These are phyloP conservation scores for Coelastrella sp. DNA, from an alignment of 139 green algal species.

Conservation along the genomic window DNA sequence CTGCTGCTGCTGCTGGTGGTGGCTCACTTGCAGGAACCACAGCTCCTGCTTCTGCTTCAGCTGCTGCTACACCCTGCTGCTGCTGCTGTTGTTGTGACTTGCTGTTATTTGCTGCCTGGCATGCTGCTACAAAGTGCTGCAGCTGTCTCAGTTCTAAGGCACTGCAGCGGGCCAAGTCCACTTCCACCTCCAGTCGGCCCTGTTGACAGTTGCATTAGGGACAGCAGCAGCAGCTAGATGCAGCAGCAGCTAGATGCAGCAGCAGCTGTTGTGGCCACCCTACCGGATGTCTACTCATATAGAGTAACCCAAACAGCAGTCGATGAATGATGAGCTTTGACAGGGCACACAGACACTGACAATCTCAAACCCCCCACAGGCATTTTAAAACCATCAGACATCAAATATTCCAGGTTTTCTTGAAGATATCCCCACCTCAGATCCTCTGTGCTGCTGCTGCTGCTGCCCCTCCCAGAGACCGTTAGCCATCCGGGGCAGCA, in stretches of 20 bases:
- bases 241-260: no score
- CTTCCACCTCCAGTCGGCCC: conserved; percentile 22
- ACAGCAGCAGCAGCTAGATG: conserved; percentile 7
- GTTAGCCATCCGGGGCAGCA: conserved; percentile 38
- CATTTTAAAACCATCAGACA: no score
- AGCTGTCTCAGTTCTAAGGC: conserved; percentile 45
- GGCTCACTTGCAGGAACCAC: not conserved
- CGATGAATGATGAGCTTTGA: no score
- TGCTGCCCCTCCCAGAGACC: not conserved
- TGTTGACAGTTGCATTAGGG: not conserved
- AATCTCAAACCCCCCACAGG: no score
- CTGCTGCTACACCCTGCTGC: not conserved
- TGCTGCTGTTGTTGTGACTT: conserved; percentile 8
- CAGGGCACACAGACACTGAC: no score
- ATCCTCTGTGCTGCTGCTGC: conserved; percentile 13
- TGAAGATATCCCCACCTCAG: not conserved
- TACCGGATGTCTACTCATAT: no score
- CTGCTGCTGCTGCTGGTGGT: not conserved
- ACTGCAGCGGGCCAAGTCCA: conserved; percentile 43
- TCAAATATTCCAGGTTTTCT: no score
- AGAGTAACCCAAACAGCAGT: no score
- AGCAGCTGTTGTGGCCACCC: not conserved
- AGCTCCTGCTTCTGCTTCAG: conserved; percentile 1
- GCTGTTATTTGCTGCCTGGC: not conserved
- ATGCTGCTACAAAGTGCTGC: conserved; percentile 45